Evolutionary conservation across 208 protist genomes (phyloP).

Genomic region (Tritrichomonas foetus): DNA sequence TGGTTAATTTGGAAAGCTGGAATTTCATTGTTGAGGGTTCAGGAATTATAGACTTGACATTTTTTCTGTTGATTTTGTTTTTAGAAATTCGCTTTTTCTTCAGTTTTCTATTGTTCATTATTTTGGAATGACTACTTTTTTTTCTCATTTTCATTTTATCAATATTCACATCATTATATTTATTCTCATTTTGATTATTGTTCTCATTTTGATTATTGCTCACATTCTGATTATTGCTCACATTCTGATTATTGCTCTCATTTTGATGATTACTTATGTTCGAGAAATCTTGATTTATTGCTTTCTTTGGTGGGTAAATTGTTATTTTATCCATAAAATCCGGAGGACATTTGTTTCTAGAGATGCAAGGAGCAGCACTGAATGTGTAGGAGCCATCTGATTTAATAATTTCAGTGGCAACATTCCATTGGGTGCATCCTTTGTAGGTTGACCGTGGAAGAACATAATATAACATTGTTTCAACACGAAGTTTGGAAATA

Average conservation of each 20-base stretch:
- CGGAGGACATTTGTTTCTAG: background rate
- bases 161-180: background rate
- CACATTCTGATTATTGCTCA: too few species aligned
- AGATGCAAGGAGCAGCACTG: background rate
- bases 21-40: background rate
- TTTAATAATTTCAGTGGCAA: background rate
- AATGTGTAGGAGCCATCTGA: background rate
- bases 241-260: too few species aligned
- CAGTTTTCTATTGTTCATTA: background rate
- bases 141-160: background rate
- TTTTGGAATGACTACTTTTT: background rate
- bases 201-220: too few species aligned
- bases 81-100: too few species aligned
- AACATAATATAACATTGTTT: background rate
- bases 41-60: background rate
- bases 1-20: too few species aligned
- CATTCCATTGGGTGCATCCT: constrained; percentile 5
- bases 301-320: too few species aligned
- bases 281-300: too few species aligned
- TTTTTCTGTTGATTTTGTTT: background rate
- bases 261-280: too few species aligned
- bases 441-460: background rate
- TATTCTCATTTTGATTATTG: too few species aligned
- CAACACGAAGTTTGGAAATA: background rate
- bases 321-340: background rate